A percentile compares a stretch with the other conserved stretches of the same genome.
phyloP scores from a whole-genome alignment of 495 filamentous ascomycete genomes.

The Lasiosphaeris hirsuta region DNA sequence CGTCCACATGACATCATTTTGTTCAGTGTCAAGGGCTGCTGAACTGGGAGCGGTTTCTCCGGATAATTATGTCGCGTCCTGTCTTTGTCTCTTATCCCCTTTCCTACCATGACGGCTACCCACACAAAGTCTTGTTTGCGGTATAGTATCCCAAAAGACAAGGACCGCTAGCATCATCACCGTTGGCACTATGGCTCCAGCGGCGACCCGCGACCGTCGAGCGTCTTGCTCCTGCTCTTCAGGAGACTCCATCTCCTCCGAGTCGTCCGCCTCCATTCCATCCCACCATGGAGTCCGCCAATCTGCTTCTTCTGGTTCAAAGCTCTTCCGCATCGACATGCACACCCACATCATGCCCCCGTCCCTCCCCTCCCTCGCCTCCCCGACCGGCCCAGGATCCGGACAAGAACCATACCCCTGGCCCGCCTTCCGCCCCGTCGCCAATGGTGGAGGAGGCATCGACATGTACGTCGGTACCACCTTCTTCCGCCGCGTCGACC shows the following conservation, averaged over 20 bases:
- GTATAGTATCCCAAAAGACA: not conserved
- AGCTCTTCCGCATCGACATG: constrained; percentile 32
- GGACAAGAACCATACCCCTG: constrained; percentile 18
- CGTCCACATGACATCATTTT: no score
- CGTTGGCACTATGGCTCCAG: constrained; percentile 18
- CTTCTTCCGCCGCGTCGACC: constrained; percentile 28
- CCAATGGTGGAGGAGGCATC: constrained; percentile 12
- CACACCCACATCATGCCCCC: constrained; percentile 34
- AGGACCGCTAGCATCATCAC: not conserved
- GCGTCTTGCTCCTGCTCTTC: not conserved
- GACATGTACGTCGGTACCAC: constrained; percentile 28
- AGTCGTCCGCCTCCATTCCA: constrained; percentile 4
- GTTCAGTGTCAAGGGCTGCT: not conserved
- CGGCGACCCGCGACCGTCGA: not conserved
- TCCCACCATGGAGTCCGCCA: not conserved
- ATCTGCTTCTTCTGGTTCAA: constrained; percentile 3
- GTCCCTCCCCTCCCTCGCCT: constrained; percentile 20
- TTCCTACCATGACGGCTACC: not conserved
- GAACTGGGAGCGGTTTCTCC: no score
- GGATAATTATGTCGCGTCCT: no score
- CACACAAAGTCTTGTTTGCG: not conserved
- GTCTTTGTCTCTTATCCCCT: not conserved
- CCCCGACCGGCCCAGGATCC: constrained; percentile 3
- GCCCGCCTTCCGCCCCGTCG: constrained; percentile 21
- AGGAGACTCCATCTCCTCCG: not conserved